phyloP scores from a whole-genome alignment of 192 early-diverging fungal genomes.

The Mortierella antarctica region DNA sequence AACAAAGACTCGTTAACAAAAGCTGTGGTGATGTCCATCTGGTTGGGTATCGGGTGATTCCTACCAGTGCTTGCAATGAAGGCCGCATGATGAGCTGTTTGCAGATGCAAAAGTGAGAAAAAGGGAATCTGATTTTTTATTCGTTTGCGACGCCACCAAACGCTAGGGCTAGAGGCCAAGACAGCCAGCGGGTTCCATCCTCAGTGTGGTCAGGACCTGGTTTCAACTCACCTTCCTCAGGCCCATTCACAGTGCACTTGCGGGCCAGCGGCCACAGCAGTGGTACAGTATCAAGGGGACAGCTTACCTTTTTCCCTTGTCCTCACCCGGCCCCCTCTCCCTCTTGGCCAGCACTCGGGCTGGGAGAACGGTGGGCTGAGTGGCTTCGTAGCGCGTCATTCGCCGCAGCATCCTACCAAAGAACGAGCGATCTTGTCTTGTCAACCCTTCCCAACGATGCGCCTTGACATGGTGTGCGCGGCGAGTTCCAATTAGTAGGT shows the following conservation, averaged over 20 bases:
- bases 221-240: background rate
- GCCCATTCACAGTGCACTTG: background rate
- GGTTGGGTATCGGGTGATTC: background rate
- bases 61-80: conserved; percentile 1
- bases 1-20: background rate
- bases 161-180: too few relatives aligned
- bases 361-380: too few relatives aligned
- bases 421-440: too few relatives aligned
- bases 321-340: too few relatives aligned
- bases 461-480: too few relatives aligned
- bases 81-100: background rate
- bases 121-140: background rate
- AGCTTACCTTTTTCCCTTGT: background rate
- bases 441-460: too few relatives aligned
- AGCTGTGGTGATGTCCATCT: too few relatives aligned
- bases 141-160: background rate
- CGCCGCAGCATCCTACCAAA: too few relatives aligned
- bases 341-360: too few relatives aligned
- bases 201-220: background rate
- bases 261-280: background rate
- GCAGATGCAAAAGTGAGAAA: background rate
- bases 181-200: too few relatives aligned
- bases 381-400: too few relatives aligned
- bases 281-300: background rate
- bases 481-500: too few relatives aligned